Base-by-base conservation (phyloP, 352 stramenopile species). In the Phytophthora tubulina region DNA sequence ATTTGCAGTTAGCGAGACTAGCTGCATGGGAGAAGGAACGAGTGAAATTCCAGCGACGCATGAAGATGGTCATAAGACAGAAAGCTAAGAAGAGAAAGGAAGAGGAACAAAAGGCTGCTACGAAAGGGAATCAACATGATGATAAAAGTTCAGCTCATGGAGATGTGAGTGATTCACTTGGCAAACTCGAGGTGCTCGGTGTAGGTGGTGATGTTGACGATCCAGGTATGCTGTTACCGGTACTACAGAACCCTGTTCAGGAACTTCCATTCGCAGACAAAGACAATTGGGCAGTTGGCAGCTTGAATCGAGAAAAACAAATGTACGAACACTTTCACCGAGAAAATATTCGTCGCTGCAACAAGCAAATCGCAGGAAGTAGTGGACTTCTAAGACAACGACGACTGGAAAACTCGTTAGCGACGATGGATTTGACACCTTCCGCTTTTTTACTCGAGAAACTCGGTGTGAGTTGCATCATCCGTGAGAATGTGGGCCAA, bases 231-330 rank as follows among this genome's bases (percentile, higher is more conserved):
- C 45, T 90, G 5, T 53, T 90, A 15, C 80, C 85, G 8, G 75
- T 62, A 0, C 54, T 91, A 3, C 78, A 85, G 44, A 77, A 81
- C n/a, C 68, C 72, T 0, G 67, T 75, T 3, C 73, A 91, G 15
- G 68, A 84, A 0, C 51, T 93, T 15, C 80, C 84, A 3, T 95
- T 90, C 17, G 74, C 79, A 3, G 86, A 94, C 73, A 95, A 94
- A 55, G 86, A 92, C 66, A 94, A 95, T 57, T 95, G 88, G 88
- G 79, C 70, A 4, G 80, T 95, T 14, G 85, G 87, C 0, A 92
- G 86, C 63, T 57, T 93, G 39, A 93, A 94, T 38, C 80, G 88
- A 13, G 81, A 94, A 57, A 72, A 75, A 44, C 86, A 92, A 75
- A 92, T 94, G 80, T 94, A 95, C 53, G 68, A 75, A 14, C 76